Evolutionary conservation across 768 basidiomycete species (phyloP), one percentile per base, ranked within the genome.

Genomic region (Coprinellus micaceus): DNA sequence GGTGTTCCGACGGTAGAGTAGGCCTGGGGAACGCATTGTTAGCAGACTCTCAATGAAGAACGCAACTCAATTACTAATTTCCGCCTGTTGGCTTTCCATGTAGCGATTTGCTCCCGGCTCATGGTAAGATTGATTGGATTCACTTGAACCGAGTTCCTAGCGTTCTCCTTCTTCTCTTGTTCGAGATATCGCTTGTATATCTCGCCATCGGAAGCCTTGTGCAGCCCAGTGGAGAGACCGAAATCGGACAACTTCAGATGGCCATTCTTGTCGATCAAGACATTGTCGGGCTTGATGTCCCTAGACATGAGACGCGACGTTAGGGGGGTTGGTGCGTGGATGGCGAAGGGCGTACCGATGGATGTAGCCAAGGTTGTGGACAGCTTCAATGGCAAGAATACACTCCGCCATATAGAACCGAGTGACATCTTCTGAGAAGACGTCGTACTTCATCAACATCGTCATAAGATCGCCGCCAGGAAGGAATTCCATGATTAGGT

Each of bases 341-440:
- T 22, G 19, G 33, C 51, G 39, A 46, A 19, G 19, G 22, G 65
- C 88, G 49, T 58, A 94, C 95, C 95, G 89, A 71, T 99, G 96
- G 62, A 99, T 98, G 71, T 98, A 98, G 10, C 97, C 96, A n/a
- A 98, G 82, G 63, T 91, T 91, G 71, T 99, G 96, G 1, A 99
- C 95, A 2, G 95, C 97, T 69, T 99, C 95, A 58, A 99, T 97
- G 19, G 96, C 96, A 25, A 98, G 80, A 58, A 98, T 92, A 69
- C 94, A 97, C 71, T 99, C 96, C 24, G 96, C 96, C 85, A 99
- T 97, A 72, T 99, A 99, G 74, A 99, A 98, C 57, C 96, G 87
- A 28, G 94, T 95, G 36, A 98, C 96, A 67, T 98, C 96, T 71
- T 98, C 97, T 6, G 92, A 93, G 75, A 98, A 98, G 7, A 96